Conservation (phyloP, 257 asterid species). For the Pogostemon cablin region DNA sequence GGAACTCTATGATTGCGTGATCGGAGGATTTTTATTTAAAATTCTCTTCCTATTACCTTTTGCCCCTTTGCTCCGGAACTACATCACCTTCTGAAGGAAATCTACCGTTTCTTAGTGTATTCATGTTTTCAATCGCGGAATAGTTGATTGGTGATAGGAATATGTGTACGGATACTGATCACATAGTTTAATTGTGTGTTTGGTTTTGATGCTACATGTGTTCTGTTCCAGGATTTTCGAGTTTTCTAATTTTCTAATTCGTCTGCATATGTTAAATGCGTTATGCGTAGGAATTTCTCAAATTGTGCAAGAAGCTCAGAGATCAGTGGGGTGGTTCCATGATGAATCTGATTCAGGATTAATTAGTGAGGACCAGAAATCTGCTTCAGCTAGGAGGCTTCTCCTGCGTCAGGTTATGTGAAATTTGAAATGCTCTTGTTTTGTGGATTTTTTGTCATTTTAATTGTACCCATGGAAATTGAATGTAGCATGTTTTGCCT, state of each 20-base stretch:
- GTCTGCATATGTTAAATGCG: slow-evolving; percentile 8
- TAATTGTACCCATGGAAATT: slow-evolving; percentile 22
- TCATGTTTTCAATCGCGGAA: background rate
- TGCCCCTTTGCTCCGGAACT: background rate
- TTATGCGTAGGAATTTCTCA: slow-evolving; percentile 65
- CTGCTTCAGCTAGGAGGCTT: slow-evolving; percentile 50
- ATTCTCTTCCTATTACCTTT: background rate
- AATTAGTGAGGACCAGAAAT: slow-evolving; percentile 32
- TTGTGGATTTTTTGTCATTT: background rate
- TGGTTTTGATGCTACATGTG: background rate
- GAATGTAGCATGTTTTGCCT: background rate
- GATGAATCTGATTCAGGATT: slow-evolving; percentile 63
- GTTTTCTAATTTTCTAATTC: background rate
- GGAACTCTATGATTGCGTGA: slow-evolving; percentile 20
- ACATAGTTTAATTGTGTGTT: background rate
- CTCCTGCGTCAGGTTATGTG: slow-evolving; percentile 53
- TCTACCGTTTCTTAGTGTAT: background rate
- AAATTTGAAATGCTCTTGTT: slow-evolving; percentile 32
- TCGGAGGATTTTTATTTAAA: background rate
- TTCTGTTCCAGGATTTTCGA: background rate
- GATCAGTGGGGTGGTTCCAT: slow-evolving; percentile 74
- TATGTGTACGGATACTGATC: background rate
- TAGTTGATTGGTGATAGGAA: background rate
- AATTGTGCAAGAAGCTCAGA: slow-evolving; percentile 74
- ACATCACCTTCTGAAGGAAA: background rate